Conservation (phyloP, 164 flowering plant species). For the Protea cynaroides region DNA sequence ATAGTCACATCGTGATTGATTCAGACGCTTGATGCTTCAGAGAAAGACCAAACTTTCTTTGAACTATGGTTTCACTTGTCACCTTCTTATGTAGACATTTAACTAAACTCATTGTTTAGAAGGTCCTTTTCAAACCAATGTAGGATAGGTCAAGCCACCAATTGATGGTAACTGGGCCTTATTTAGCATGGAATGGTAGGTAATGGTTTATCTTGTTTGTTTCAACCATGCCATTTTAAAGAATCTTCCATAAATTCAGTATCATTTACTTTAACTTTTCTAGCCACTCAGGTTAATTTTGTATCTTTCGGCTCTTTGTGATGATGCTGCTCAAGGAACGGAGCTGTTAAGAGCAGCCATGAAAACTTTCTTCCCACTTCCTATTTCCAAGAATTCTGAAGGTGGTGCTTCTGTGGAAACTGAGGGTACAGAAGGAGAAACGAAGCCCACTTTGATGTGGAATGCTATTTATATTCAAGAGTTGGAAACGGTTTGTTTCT, state of each 20-base stretch:
- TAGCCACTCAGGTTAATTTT: conserved; percentile 59
- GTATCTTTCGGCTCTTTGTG: conserved; percentile 67
- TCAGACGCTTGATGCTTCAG: not conserved
- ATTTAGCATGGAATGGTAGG: not conserved
- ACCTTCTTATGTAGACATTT: too few relatives aligned
- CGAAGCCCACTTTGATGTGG: conserved; percentile 63
- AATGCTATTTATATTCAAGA: conserved; percentile 69
- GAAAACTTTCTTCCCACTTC: conserved; percentile 33
- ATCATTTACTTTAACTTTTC: conserved; percentile 6
- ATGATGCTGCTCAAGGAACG: conserved; percentile 56
- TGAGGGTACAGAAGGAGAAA: conserved; percentile 24
- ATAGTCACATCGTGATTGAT: too few relatives aligned
- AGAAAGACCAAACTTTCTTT: not conserved
- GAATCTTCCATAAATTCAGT: not conserved
- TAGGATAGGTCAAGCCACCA: not conserved
- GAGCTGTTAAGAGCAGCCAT: conserved; percentile 48
- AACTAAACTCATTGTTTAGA: not conserved
- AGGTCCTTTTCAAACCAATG: not conserved
- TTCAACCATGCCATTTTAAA: not conserved
- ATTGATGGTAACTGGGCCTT: not conserved
- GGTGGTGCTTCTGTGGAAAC: conserved; percentile 14
- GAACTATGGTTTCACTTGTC: not conserved
- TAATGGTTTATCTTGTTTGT: not conserved
- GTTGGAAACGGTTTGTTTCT: conserved; percentile 36
- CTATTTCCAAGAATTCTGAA: conserved; percentile 28